Evolutionary conservation across 495 filamentous ascomycete genomes (phyloP), one percentile per base, ranked within the genome.

Genomic region (Daldinia decipiens): DNA sequence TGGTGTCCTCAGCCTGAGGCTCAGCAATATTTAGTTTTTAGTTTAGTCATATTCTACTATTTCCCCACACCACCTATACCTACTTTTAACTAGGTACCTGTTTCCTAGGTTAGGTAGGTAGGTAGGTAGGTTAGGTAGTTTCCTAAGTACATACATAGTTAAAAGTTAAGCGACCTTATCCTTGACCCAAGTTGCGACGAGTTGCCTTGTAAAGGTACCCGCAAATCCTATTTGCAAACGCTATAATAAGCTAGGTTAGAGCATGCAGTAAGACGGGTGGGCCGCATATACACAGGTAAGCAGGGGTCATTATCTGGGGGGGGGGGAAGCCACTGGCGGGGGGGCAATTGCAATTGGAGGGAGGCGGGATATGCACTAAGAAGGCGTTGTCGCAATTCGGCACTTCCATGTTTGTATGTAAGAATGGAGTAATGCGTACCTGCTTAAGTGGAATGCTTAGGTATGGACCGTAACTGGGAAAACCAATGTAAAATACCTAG

Each of bases 241-340:
- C 24, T 29, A 24, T n/a, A 53, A 17, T 21, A 31, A 29, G 5
- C 50, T 53, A 53, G 15, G 5, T 26, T 53, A 53, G 15, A 29
- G 4, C 17, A 67, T 67, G 68, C 59, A 58, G 68, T 71, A 54
- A 71, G 68, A 71, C 68, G 68, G 68, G 58, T 50, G 57, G 62
- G 32, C 63, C 39, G 58, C 40, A 71, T 43, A 29, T 29, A 27
- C 26, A 3, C 0, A 36, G 34, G 34, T 40, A 38, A 53, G 51
- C 43, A 60, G 32, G 59, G 64, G 47, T 40, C n/a, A 6, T 52
- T 47, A 61, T 65, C 64, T 62, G 69, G 64, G 64, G 61, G 66
- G 66, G 27, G 7, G 5, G 34, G 34, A 36, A 36, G 55, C 31
- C 21, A 57, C 24, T 21, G 24, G 31, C 11, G 3, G 34, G 52